Evolutionary conservation across 805 yeast species (phyloP).

Genomic region (Cyberlindnera xylosilytica): DNA sequence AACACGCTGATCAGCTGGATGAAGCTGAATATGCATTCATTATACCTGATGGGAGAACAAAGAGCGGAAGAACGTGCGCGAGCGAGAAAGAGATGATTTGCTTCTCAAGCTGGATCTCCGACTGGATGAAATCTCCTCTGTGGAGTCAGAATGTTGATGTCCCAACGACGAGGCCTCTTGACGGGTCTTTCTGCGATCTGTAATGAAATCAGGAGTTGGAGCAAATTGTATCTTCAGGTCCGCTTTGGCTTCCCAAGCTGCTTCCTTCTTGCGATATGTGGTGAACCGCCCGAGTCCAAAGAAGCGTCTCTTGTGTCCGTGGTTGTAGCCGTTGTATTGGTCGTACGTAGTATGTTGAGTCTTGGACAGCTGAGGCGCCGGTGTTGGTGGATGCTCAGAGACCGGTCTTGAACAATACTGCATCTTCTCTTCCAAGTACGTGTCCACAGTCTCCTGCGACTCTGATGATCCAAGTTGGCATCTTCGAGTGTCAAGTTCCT

Average conservation of each 20-base stretch:
- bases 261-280: neutral
- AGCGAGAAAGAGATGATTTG: neutral
- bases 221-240: neutral
- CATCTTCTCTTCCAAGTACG: constrained; percentile 8
- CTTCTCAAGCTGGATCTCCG: constrained; percentile 7
- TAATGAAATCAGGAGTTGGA: neutral
- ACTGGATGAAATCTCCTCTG: neutral
- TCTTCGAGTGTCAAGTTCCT: neutral
- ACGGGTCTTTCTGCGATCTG: neutral
- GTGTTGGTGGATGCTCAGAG: constrained; percentile 16
- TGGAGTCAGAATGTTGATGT: neutral
- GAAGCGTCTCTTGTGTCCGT: neutral
- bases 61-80: constrained; percentile 2
- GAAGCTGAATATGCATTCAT: no score
- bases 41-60: neutral
- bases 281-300: constrained; percentile 3
- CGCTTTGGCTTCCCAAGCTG: neutral
- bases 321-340: neutral
- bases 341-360: no score
- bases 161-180: neutral
- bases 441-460: constrained; percentile 3
- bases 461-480: neutral
- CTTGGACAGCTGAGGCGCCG: no score
- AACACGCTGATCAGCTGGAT: no score
- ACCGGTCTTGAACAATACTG: constrained; percentile 5